These are phyloP conservation scores for Orbilia ellipsospora DNA, from an alignment of 2,329 filamentous ascomycete genomes.

Conservation along the genomic window DNA sequence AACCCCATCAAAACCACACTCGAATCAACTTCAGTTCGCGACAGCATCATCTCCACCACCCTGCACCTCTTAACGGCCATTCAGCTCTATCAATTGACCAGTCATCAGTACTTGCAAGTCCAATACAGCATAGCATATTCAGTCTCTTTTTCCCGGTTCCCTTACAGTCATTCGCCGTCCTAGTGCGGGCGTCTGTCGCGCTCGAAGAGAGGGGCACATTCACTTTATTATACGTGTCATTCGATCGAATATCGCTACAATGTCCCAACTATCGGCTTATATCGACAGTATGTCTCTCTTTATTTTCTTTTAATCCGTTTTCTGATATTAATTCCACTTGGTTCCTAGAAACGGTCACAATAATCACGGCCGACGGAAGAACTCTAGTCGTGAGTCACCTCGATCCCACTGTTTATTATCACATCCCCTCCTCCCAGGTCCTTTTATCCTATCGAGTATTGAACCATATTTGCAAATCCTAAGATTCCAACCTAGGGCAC, in stretches of 20 bases:
- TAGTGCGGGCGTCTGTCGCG: not conserved
- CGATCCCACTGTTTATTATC: not conserved
- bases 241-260: slow-evolving; percentile 1
- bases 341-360: slow-evolving; percentile 82
- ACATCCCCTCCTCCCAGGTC: not conserved
- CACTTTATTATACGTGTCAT: slow-evolving; percentile 4
- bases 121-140: not conserved
- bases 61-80: not conserved
- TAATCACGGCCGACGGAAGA: slow-evolving; percentile 91
- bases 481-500: slow-evolving; percentile 68
- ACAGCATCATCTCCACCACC: not conserved
- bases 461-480: slow-evolving; percentile 34
- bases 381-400: slow-evolving; percentile 70
- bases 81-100: not conserved
- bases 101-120: not conserved
- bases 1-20: slow-evolving; percentile 2
- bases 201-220: slow-evolving; percentile 6
- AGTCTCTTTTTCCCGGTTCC: not conserved
- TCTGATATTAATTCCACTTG: not conserved
- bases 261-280: slow-evolving; percentile 50
- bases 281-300: slow-evolving; percentile 35
- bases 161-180: not conserved
- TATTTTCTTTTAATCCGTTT: not conserved
- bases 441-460: slow-evolving; percentile 2
- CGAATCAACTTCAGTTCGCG: not conserved